phyloP scores from a whole-genome alignment of 2,329 filamentous ascomycete genomes.

The Colletotrichum sp. region DNA sequence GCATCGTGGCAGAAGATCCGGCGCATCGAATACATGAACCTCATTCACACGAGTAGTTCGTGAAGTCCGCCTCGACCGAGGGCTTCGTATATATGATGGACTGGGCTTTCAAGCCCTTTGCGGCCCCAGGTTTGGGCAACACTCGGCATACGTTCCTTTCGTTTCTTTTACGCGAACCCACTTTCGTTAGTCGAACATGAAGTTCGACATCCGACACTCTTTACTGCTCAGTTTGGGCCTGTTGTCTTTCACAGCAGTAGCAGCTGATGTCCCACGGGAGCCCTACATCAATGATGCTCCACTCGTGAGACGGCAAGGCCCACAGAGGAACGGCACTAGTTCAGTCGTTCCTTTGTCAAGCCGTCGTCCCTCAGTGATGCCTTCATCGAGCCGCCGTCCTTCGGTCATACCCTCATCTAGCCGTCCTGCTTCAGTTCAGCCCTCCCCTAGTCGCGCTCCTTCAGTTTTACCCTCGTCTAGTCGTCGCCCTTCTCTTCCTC shows the following conservation, averaged over 20 bases:
- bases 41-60: too few species aligned
- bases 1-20: too few species aligned
- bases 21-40: too few species aligned
- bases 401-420: too few species aligned
- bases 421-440: too few species aligned
- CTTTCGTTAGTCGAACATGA: background rate
- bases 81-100: too few species aligned
- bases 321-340: background rate
- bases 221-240: background rate
- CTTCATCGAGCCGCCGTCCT: background rate
- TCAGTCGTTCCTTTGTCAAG: fast-evolving
- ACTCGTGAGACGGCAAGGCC: background rate
- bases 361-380: background rate
- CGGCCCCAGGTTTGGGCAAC: background rate
- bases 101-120: too few species aligned
- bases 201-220: background rate
- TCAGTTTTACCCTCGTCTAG: too few species aligned
- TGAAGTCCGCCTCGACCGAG: too few species aligned
- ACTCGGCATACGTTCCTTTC: background rate
- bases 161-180: background rate
- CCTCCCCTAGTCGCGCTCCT: too few species aligned
- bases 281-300: background rate
- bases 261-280: background rate
- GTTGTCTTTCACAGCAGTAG: background rate
- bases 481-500: background rate